These are phyloP conservation scores for Candida xyloterini DNA, from an alignment of 805 yeast species.

Conservation along the genomic window DNA sequence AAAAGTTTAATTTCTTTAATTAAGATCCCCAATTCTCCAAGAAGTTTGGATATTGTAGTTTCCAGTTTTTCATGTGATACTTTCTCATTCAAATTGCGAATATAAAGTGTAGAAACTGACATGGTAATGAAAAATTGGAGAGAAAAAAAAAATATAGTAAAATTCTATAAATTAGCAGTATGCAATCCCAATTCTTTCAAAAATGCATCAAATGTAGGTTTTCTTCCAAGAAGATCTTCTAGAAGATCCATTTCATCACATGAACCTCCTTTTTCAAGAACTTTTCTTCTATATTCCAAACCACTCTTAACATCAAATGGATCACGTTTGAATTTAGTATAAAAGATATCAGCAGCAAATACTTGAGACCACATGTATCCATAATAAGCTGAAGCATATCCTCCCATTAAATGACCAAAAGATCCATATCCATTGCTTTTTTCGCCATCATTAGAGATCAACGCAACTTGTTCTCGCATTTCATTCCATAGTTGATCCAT, in stretches of 20 bases:
- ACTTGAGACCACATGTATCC: constrained; percentile 87
- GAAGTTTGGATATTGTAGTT: constrained; percentile 39
- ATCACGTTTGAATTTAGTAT: constrained; percentile 61
- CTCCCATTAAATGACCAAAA: constrained; percentile 80
- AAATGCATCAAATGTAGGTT: constrained; percentile 73
- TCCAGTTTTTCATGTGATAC: constrained; percentile 52
- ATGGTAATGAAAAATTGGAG: constrained; percentile 9
- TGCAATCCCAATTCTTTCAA: constrained; percentile 55
- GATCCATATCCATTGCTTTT: constrained; percentile 68
- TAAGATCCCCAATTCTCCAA: constrained; percentile 47
- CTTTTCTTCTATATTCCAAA: constrained; percentile 62
- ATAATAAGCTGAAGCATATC: constrained; percentile 83
- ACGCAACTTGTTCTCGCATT: constrained; percentile 58
- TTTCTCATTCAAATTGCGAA: constrained; percentile 71
- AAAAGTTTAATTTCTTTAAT: constrained; percentile 50
- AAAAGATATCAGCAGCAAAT: constrained; percentile 80
- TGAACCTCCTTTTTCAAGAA: constrained; percentile 71
- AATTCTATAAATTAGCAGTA: no score
- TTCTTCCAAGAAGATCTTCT: constrained; percentile 67
- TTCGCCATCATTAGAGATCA: constrained; percentile 53
- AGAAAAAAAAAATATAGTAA: background rate
- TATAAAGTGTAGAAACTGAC: constrained; percentile 42
- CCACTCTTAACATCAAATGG: constrained; percentile 67
- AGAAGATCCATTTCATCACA: constrained; percentile 65
- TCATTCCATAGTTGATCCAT: constrained; percentile 61